Percentiles rank a stretch among this genome's conserved stretches.
Evolutionary conservation across 2,329 filamentous ascomycete genomes (phyloP).

Genomic region (Aspergillus sp.): DNA sequence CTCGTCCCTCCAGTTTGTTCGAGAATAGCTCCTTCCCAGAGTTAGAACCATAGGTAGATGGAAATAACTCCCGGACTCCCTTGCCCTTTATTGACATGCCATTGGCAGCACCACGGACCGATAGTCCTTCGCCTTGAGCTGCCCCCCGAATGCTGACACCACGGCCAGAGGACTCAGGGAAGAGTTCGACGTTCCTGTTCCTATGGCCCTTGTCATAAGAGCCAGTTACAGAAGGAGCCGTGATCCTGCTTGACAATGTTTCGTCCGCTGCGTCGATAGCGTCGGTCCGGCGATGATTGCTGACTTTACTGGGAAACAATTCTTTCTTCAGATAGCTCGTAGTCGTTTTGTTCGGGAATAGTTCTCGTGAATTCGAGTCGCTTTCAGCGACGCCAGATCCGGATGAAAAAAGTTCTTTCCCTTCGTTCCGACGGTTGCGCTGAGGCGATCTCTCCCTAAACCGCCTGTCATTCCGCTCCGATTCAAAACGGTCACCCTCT

Average conservation of each 20-base stretch:
- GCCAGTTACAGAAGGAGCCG: slow-evolving; percentile 28
- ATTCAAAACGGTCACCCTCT: slow-evolving; percentile 27
- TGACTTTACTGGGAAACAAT: slow-evolving; percentile 48
- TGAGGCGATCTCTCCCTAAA: slow-evolving; percentile 39
- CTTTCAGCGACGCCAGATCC: slow-evolving; percentile 3
- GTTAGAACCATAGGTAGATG: slow-evolving; percentile 51
- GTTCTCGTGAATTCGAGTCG: slow-evolving; percentile 37
- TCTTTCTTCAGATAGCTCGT: slow-evolving; percentile 46
- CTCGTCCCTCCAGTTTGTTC: slow-evolving; percentile 51
- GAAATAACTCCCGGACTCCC: slow-evolving; percentile 62
- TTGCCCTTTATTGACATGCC: slow-evolving; percentile 64
- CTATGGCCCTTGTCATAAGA: slow-evolving; percentile 16
- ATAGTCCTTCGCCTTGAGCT: slow-evolving; percentile 37
- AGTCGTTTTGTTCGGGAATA: slow-evolving; percentile 38
- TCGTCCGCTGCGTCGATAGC: slow-evolving; percentile 49
- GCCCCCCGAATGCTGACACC: slow-evolving; percentile 55
- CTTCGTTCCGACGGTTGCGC: slow-evolving; percentile 28
- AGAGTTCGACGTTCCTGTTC: slow-evolving; percentile 31
- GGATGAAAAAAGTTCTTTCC: slow-evolving; percentile 15
- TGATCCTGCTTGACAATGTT: slow-evolving; percentile 44
- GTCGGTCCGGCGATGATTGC: slow-evolving; percentile 42
- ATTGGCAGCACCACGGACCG: slow-evolving; percentile 36
- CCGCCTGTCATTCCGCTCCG: slow-evolving; percentile 27
- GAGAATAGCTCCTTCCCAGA: slow-evolving; percentile 62
- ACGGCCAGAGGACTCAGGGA: slow-evolving; percentile 27